Conservation (phyloP, 2,329 filamentous ascomycete genomes). For the Phyllosticta capitalensis region DNA sequence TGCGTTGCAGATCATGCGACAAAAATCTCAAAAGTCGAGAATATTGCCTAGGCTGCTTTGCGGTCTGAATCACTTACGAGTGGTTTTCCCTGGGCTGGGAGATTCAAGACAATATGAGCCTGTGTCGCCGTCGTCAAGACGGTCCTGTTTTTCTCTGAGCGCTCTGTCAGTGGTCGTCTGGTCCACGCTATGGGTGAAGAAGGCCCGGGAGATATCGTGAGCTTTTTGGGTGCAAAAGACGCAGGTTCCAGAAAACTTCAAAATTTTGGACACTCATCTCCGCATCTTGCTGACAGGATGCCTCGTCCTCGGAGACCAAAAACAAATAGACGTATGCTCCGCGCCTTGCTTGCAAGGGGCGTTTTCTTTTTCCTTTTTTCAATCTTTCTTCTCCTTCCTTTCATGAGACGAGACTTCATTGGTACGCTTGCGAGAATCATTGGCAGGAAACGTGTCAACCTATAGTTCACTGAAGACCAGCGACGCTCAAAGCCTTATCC, state of each 20-base stretch:
- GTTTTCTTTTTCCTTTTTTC: background rate
- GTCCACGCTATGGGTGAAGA: no score
- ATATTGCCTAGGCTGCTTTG: background rate
- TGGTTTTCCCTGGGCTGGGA: background rate
- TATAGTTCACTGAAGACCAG: no score
- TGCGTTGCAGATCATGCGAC: background rate
- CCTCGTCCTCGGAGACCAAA: background rate
- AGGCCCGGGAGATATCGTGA: no score
- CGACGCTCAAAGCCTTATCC: no score
- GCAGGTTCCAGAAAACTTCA: background rate
- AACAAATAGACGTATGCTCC: background rate
- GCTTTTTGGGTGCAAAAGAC: background rate
- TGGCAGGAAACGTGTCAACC: no score
- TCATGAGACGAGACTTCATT: background rate
- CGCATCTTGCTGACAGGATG: background rate
- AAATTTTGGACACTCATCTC: background rate
- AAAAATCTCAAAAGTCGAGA: background rate
- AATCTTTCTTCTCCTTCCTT: background rate
- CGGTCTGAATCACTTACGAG: background rate
- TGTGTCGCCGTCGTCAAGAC: background rate
- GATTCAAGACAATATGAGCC: background rate
- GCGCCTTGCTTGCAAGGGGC: background rate
- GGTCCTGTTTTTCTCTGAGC: background rate
- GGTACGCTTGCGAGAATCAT: no score
- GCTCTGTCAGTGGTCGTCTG: background rate